Base-by-base conservation (phyloP, 2,329 filamentous ascomycete genomes). In the Dothistroma septosporum region DNA sequence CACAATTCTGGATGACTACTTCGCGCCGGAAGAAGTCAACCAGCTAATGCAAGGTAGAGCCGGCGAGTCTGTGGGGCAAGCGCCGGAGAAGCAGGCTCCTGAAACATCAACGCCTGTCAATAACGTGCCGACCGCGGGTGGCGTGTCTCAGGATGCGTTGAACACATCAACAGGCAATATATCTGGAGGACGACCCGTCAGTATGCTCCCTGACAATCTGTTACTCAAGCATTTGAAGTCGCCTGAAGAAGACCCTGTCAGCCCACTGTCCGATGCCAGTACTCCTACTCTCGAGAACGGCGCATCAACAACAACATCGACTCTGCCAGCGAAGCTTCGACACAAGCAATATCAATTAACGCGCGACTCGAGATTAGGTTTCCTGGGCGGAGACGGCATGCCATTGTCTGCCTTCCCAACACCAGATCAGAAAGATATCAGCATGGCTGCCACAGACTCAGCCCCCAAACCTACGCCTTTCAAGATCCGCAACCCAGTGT, bases 351-450 rank as follows among this genome's bases (percentile, higher is more conserved):
- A 21, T n/a, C 14, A 35, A 19, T 28, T 12, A 12, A 53, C 63
- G 8, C 60, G 66, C 54, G 64, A 69, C 22, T 66, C 69, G 33
- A 62, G 68, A 44, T 63, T 71, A 33, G 64, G 66, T 32, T 60
- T 67, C 46, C 44, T 72, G 9, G 70, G 70, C 32, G 68, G 69
- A 41, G 70, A 72, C 62, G 70, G 70, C 19, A 70, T 72, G 70
- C 70, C 70, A 41, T 67, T 65, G 37, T 60, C 64, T 53, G 65
- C 67, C 9, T 64, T 66, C 47, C 64, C 61, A 57, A 62, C 60
- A 22, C 16, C 46, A 50, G 54, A 55, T n/a, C 52, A 19, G 41
- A 47, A n/a, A 32, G 57, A 50, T 7, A 46, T 44, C 32, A 19
- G 50, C 14, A 54, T 46, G 28, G 46, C 50, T 33, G 57, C 44